These are phyloP conservation scores for Globisporangium radiosum DNA, from an alignment of 352 stramenopile genomes.

Conservation along the genomic window DNA sequence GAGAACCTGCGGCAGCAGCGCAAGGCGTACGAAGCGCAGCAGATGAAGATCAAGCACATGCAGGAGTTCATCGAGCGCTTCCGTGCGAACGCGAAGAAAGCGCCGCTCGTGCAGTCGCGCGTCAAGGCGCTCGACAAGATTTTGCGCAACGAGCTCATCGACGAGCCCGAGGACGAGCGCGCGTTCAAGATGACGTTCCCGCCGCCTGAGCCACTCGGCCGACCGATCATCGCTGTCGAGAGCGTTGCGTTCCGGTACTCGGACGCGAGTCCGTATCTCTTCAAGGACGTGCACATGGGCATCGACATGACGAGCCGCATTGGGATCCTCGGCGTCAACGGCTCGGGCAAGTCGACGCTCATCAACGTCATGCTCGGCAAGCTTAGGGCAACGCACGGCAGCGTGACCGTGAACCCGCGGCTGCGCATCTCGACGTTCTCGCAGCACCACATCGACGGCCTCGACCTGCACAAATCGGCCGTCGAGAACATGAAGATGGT, in stretches of 20 bases:
- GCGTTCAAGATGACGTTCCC: conserved; percentile 95
- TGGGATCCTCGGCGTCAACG: conserved; percentile 90
- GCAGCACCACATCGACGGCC: conserved; percentile 94
- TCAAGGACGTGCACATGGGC: conserved; percentile 93
- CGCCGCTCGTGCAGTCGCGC: conserved; percentile 93
- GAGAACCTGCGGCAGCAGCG: conserved; percentile 93
- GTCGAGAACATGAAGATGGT: conserved; percentile 89
- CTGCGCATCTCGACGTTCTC: conserved; percentile 95
- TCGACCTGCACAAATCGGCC: conserved; percentile 88
- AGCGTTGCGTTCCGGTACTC: conserved; percentile 77
- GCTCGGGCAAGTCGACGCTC: conserved; percentile 93
- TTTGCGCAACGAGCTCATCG: conserved; percentile 81
- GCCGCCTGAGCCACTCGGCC: conserved; percentile 90
- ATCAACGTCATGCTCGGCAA: conserved; percentile 97
- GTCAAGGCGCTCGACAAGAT: conserved; percentile 93
- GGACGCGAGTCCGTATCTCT: conserved; percentile 50
- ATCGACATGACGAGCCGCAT: conserved; percentile 94
- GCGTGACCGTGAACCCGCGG: conserved; percentile 87
- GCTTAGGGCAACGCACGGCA: conserved; percentile 77
- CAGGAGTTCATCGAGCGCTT: conserved; percentile 98
- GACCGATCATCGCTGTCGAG: conserved; percentile 94
- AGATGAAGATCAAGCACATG: conserved; percentile 92
- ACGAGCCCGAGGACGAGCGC: conserved; percentile 90
- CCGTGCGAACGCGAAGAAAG: conserved; percentile 92
- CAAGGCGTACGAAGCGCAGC: conserved; percentile 83